A percentile compares a stretch with the other conserved stretches of the same genome.
These are phyloP conservation scores for Microsporum ferrugineum DNA, from an alignment of 2,329 filamentous ascomycete genomes.

Conservation along the genomic window DNA sequence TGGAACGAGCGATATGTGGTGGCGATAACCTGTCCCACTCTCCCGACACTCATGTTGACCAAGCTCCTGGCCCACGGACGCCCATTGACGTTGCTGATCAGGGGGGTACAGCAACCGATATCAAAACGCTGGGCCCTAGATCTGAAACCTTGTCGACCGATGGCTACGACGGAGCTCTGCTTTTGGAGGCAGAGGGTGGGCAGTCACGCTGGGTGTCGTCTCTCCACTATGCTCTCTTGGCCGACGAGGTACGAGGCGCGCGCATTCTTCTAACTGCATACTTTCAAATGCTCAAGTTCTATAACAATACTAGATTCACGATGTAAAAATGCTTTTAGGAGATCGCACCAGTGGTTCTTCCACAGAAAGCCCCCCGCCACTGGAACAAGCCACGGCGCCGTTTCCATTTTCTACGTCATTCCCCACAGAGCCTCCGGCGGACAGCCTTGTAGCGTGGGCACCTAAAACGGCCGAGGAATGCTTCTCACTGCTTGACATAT, in stretches of 20 bases:
- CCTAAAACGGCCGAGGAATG: not conserved
- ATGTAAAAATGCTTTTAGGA: slow-evolving; percentile 9
- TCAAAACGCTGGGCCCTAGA: not conserved
- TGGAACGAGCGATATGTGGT: slow-evolving; percentile 8
- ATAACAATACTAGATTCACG: slow-evolving; percentile 5
- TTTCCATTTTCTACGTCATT: not conserved
- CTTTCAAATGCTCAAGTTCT: not conserved
- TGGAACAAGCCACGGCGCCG: not conserved
- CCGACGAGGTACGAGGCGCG: slow-evolving; percentile 9
- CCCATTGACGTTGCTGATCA: not conserved
- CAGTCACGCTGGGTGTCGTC: slow-evolving; percentile 12
- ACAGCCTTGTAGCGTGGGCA: not conserved
- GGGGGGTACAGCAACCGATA: too few relatives aligned
- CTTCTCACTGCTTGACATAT: not conserved
- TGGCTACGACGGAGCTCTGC: slow-evolving; percentile 11
- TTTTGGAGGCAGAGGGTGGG: slow-evolving; percentile 8
- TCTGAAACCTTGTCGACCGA: not conserved
- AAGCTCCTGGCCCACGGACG: not conserved
- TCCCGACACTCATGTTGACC: not conserved
- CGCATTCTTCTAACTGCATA: not conserved
- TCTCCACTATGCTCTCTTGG: slow-evolving; percentile 11
- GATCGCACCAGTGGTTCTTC: not conserved
- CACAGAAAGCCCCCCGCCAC: not conserved
- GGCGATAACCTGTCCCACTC: not conserved
- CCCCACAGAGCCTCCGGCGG: not conserved